Percentiles rank a stretch among this genome's conserved stretches.
phyloP scores from a whole-genome alignment of 2,329 filamentous ascomycete species.

The Fusarium equiseti region DNA sequence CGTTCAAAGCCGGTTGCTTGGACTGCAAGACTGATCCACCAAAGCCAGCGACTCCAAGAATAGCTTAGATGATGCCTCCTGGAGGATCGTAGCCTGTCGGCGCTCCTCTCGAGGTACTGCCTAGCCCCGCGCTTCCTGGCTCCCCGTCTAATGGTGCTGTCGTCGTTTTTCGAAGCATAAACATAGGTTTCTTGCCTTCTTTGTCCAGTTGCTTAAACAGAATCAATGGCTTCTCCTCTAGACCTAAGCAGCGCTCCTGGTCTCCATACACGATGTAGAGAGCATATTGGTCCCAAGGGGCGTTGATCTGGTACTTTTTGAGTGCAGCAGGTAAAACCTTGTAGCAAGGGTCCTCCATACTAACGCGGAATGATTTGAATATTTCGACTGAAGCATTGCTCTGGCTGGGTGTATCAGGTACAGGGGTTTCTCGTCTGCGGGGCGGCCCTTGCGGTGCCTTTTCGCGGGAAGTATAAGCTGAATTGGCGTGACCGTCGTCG shows the following conservation, averaged over 20 bases:
- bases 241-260: constrained; percentile 90
- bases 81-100: constrained; percentile 67
- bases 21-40: constrained; percentile 13
- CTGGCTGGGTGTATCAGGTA: constrained; percentile 69
- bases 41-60: not conserved
- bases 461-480: constrained; percentile 48
- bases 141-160: constrained; percentile 65
- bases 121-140: constrained; percentile 67
- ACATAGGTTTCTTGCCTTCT: constrained; percentile 98
- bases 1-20: constrained; percentile 15
- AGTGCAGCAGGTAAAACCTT: constrained; percentile 95
- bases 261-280: constrained; percentile 99
- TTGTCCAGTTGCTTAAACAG: constrained; percentile 97
- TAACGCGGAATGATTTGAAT: constrained; percentile 98
- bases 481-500: constrained; percentile 58
- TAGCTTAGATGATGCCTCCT: constrained; percentile 67
- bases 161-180: constrained; percentile 86
- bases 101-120: constrained; percentile 58
- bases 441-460: constrained; percentile 56
- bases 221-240: constrained; percentile 94
- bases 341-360: constrained; percentile 97
- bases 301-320: constrained; percentile 98
- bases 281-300: constrained; percentile 96
- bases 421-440: constrained; percentile 71
- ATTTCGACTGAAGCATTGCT: constrained; percentile 83